Conservation (phyloP, 176 grass and related monocot genomes). For the Cocos nucifera region DNA sequence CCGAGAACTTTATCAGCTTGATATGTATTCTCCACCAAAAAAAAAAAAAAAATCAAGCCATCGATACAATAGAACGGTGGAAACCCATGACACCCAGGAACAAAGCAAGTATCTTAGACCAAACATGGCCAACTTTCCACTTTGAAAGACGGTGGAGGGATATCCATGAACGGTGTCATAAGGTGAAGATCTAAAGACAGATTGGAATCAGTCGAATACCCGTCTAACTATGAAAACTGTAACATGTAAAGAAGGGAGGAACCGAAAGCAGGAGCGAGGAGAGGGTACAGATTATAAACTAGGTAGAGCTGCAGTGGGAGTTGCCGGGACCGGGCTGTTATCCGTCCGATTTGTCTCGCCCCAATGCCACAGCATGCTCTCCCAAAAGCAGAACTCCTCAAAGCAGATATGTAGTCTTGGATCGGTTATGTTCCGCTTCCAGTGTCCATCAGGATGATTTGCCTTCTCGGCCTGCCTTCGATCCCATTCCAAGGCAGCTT, state of each 20-base stretch:
- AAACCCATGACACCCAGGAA: slow-evolving; percentile 20
- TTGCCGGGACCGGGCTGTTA: slow-evolving; percentile 2
- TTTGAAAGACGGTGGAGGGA: too few species aligned
- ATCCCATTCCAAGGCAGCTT: slow-evolving; percentile 27
- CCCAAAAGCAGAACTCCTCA: slow-evolving; percentile 16
- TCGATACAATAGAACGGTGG: slow-evolving; percentile 24
- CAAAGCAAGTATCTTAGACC: slow-evolving; percentile 18
- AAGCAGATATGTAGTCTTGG: slow-evolving; percentile 4
- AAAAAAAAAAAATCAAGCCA: slow-evolving; percentile 23
- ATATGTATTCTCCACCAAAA: slow-evolving; percentile 41
- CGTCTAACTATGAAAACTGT: too few species aligned
- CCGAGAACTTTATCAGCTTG: too few species aligned
- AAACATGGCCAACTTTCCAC: not conserved
- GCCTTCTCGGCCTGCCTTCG: slow-evolving; percentile 31
- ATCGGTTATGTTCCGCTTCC: slow-evolving; percentile 37
- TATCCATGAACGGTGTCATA: not conserved
- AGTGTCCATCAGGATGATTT: slow-evolving; percentile 29
- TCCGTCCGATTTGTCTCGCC: slow-evolving; percentile 19
- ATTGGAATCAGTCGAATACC: too few species aligned
- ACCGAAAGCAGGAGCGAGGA: slow-evolving; percentile 10
- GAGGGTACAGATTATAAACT: slow-evolving; percentile 28
- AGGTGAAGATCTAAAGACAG: not conserved
- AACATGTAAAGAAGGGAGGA: too few species aligned
- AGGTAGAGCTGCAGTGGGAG: slow-evolving; percentile 15
- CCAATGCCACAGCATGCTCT: slow-evolving; percentile 10